phyloP scores from a whole-genome alignment of 352 stramenopile species.

The Phytophthora fragariaefolia region DNA sequence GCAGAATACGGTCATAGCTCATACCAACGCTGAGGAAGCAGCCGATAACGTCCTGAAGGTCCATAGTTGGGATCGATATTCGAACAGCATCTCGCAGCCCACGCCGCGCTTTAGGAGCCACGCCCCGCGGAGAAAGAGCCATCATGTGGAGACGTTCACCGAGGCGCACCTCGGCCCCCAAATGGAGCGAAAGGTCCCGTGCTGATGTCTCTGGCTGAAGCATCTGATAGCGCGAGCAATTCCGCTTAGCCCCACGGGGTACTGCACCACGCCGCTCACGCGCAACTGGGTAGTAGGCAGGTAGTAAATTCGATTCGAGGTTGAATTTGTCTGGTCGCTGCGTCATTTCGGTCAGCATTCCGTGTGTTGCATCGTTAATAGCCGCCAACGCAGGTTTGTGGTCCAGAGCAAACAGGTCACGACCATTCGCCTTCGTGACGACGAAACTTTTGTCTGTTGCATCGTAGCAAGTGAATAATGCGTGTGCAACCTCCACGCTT shows the following conservation, averaged over 20 bases:
- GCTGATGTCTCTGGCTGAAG: conserved; percentile 71
- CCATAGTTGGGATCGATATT: conserved; percentile 59
- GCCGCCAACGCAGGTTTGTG: conserved; percentile 74
- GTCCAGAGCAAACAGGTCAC: conserved; percentile 68
- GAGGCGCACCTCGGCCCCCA: conserved; percentile 60
- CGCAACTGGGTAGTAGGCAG: conserved; percentile 78
- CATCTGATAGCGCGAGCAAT: conserved; percentile 66
- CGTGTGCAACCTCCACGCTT: conserved; percentile 79
- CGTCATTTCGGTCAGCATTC: conserved; percentile 73
- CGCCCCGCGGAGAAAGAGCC: conserved; percentile 61
- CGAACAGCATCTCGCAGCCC: conserved; percentile 65
- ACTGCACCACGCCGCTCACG: conserved; percentile 50
- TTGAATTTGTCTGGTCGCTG: conserved; percentile 70
- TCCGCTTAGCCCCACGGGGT: conserved; percentile 43
- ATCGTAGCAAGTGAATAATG: conserved; percentile 87
- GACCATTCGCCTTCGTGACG: conserved; percentile 68
- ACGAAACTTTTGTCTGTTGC: conserved; percentile 71
- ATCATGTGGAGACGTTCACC: conserved; percentile 82
- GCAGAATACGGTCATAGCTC: conserved; percentile 76
- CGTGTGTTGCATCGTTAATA: conserved; percentile 79
- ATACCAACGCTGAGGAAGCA: conserved; percentile 70
- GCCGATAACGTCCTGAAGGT: conserved; percentile 67
- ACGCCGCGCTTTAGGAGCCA: conserved; percentile 54
- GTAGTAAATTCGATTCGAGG: conserved; percentile 65
- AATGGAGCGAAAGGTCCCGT: conserved; percentile 55